Evolutionary conservation across 2,329 filamentous ascomycete genomes (phyloP).

Genomic region (Alternaria sp.): DNA sequence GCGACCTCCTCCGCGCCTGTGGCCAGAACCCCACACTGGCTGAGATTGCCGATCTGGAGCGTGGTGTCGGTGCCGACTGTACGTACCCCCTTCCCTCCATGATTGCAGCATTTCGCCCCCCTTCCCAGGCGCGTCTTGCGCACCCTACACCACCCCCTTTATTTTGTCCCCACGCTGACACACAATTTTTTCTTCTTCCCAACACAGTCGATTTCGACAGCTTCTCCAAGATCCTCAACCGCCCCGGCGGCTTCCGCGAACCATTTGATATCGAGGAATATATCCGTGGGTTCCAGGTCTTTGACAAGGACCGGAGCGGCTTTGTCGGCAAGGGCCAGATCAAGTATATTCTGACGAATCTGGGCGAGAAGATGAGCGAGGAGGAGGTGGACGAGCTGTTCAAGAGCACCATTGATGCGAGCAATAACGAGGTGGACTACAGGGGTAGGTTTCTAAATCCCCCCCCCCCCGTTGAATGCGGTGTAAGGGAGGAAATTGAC

Average conservation of each 20-base stretch:
- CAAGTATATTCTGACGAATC: conserved; percentile 95
- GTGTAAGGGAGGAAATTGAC: not conserved
- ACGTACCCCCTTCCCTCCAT: conserved; percentile 56
- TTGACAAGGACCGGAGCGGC: conserved; percentile 98
- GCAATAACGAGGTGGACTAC: conserved; percentile 97
- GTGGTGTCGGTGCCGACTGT: conserved; percentile 90
- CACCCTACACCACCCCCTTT: not conserved
- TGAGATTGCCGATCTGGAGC: conserved; percentile 92
- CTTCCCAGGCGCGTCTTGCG: not conserved
- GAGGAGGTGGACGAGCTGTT: conserved; percentile 98
- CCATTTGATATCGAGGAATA: conserved; percentile 98
- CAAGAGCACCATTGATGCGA: conserved; percentile 91
- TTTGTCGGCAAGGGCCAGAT: conserved; percentile 98
- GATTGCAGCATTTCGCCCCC: no score
- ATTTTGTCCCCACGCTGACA: conserved; percentile 9
- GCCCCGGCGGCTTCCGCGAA: conserved; percentile 96
- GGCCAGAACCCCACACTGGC: conserved; percentile 96
- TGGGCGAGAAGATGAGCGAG: conserved; percentile 99
- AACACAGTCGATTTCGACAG: conserved; percentile 95
- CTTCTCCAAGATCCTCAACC: conserved; percentile 95
- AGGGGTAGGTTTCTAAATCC: conserved; percentile 68
- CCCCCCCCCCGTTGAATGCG: not conserved
- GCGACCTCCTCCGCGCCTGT: conserved; percentile 93
- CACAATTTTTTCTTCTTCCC: no score
- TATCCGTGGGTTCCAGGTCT: conserved; percentile 98